phyloP scores from a whole-genome alignment of 1,284 basidiomycete species.

The Sporisorium reilianum region DNA sequence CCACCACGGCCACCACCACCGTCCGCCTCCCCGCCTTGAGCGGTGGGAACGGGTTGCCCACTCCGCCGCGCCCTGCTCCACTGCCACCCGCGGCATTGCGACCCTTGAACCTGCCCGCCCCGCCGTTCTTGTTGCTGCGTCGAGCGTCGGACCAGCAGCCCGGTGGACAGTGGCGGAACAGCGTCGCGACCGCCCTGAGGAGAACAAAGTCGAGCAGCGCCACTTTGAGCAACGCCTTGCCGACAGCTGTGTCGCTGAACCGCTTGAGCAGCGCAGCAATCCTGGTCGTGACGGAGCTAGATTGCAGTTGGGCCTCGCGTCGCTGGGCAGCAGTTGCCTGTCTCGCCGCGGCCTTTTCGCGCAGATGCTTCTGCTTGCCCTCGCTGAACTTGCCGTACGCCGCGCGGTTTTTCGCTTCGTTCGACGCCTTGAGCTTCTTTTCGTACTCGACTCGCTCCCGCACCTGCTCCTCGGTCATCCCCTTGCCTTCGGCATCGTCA shows the following conservation, averaged over 20 bases:
- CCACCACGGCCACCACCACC: slow-evolving; percentile 88
- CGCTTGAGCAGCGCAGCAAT: not conserved
- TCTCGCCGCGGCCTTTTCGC: slow-evolving; percentile 19
- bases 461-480: slow-evolving; percentile 29
- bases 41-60: slow-evolving; percentile 66
- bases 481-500: not conserved
- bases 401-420: slow-evolving; percentile 49
- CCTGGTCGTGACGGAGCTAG: not conserved
- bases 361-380: slow-evolving; percentile 31
- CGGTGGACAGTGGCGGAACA: slow-evolving; percentile 24
- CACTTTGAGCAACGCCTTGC: slow-evolving; percentile 11
- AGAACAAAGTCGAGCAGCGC: slow-evolving; percentile 19
- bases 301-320: not conserved
- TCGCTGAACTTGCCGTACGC: slow-evolving; percentile 58
- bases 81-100: not conserved
- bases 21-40: slow-evolving; percentile 87
- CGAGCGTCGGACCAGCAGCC: slow-evolving; percentile 8
- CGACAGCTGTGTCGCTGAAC: not conserved
- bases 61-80: slow-evolving; percentile 12
- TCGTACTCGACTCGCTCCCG: slow-evolving; percentile 42
- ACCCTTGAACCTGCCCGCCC: slow-evolving; percentile 3
- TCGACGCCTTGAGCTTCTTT: slow-evolving; percentile 35
- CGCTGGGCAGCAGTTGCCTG: slow-evolving; percentile 11
- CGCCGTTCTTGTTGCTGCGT: not conserved
- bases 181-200: slow-evolving; percentile 5